Evolutionary conservation across 306 rosid genomes (phyloP), one percentile per base, ranked within the genome.

Genomic region (Purshia tridentata): DNA sequence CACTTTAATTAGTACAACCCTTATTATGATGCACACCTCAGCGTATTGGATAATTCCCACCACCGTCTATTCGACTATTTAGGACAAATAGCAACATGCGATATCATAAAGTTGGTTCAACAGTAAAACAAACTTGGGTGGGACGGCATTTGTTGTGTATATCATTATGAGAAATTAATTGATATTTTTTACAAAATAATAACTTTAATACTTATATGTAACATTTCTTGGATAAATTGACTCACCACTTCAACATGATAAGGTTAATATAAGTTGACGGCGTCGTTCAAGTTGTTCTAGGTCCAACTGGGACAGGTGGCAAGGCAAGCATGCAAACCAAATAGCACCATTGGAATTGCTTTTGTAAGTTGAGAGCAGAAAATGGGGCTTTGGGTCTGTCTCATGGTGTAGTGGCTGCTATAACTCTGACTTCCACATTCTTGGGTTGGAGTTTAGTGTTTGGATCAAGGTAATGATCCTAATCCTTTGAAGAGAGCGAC

Each of bases 341-440:
- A 18, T 55, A 42, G 19, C 9, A 22, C 50, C 47, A 59, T 12
- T 4, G 9, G 0, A 6, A 7, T 48, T 18, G 1, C 57, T 48
- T 60, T 59, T 19, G 35, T 29, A 29, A 6, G 14, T 22, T 42
- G 69, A 9, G 69, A 45, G 69, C 9, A 14, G 60, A 18, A 6
- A n/a, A n/a, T 1, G 14, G 14, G 23, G 29, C 35, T 40, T 41
- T 61, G 42, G 9, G 19, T 54, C 39, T 41, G 29, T 61, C 48
- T 4, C 13, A 45, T 56, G 79, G 52, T 44, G 23, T 55, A 51
- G 46, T 75, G 57, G 59, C 59, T 55, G 58, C 60, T 35, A 55
- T 52, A 42, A 48, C 73, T 64, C 62, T 56, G 73, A 70, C 65
- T 19, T 41, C 39, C 77, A 65, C 65, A 0, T 18, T 60, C 60